Percentiles rank a stretch among this genome's conserved stretches.
Conservation (phyloP, 345 rosid genomes). For the Syzygium oleosum region DNA sequence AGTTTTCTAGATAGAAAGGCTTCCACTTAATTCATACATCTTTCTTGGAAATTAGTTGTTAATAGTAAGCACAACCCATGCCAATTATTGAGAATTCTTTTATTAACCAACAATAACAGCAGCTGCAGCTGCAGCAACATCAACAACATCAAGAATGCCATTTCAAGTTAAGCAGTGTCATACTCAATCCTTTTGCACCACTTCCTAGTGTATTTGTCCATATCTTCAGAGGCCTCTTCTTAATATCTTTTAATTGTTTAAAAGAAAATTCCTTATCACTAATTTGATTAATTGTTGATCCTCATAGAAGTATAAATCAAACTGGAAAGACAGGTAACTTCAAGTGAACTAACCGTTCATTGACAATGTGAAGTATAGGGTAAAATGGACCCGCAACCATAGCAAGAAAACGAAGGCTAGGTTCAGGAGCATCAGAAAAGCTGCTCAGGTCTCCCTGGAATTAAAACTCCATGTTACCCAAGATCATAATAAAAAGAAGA, state of each 20-base stretch:
- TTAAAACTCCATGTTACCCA: not conserved
- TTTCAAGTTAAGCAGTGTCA: not conserved
- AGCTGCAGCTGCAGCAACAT: not conserved
- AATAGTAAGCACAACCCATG: not conserved
- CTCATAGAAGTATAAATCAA: not conserved
- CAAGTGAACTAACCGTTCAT: slow-evolving; percentile 48
- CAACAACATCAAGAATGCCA: not conserved
- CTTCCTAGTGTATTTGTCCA: not conserved
- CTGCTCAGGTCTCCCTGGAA: slow-evolving; percentile 50
- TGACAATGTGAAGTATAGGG: slow-evolving; percentile 58
- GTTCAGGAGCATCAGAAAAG: slow-evolving; percentile 55
- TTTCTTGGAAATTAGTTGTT: not conserved
- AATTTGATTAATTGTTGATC: not conserved
- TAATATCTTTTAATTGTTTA: not conserved
- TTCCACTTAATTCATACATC: not conserved
- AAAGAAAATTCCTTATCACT: not conserved
- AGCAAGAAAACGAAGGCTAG: slow-evolving; percentile 53
- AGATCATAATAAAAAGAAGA: slow-evolving; percentile 1
- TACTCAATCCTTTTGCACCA: not conserved
- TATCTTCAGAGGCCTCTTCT: not conserved
- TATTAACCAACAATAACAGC: not conserved
- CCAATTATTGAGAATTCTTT: not conserved
- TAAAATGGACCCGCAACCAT: slow-evolving; percentile 76
- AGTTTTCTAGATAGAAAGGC: not conserved
- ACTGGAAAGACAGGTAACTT: not conserved